phyloP scores from a whole-genome alignment of 805 yeast genomes.

The Candida corydali region DNA sequence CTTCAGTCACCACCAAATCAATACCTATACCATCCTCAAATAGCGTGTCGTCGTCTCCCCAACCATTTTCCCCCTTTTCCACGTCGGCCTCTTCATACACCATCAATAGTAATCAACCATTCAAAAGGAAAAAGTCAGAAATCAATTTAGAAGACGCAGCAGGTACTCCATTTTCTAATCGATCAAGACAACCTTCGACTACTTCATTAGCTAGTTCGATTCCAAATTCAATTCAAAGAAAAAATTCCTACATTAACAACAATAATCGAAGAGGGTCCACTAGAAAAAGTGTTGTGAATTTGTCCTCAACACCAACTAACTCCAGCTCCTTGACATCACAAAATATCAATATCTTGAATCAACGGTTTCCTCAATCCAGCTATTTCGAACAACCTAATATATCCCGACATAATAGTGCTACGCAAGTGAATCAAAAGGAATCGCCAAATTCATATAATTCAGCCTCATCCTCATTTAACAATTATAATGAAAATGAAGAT shows the following conservation, averaged over 20 bases:
- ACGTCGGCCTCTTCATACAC: conserved; percentile 11
- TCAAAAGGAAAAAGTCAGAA: conserved; percentile 41
- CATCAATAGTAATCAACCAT: conserved; percentile 24
- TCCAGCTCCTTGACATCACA: conserved; percentile 22
- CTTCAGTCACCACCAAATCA: conserved; percentile 23
- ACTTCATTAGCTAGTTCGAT: conserved; percentile 8
- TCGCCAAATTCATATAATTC: conserved; percentile 10
- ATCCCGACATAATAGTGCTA: conserved; percentile 9
- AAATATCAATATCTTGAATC: conserved; percentile 21
- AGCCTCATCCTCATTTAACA: conserved; percentile 4
- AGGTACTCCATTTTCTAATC: conserved; percentile 6
- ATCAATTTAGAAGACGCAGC: conserved; percentile 12
- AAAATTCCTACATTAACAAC: conserved; percentile 9
- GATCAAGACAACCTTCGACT: conserved; percentile 7
- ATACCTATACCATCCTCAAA: conserved; percentile 19
- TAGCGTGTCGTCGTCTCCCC: conserved; percentile 20
- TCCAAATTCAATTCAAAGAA: conserved; percentile 10
- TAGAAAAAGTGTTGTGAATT: conserved; percentile 2
- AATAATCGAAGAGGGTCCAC: conserved; percentile 11
- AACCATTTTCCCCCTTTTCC: conserved; percentile 7
- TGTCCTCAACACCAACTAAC: conserved; percentile 5
- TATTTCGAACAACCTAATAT: conserved; percentile 17
- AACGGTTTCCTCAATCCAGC: conserved; percentile 12
- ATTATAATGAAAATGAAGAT: neutral
- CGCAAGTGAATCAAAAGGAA: conserved; percentile 5